phyloP scores from a whole-genome alignment of 371 early-diverging fungal genomes.

The Mortierella sp. region DNA sequence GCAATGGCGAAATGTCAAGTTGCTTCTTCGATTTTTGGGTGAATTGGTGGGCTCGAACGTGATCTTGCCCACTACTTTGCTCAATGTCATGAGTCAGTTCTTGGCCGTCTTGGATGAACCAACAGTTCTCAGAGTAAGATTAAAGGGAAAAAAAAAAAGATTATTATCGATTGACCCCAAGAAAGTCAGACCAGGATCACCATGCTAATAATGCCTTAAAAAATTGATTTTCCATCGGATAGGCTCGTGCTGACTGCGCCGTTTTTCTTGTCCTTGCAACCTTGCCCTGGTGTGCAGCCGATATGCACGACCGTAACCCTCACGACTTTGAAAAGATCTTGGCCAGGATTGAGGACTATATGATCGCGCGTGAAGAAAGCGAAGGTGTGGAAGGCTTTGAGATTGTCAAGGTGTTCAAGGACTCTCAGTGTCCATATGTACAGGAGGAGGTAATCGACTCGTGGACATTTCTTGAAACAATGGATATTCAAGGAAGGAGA shows the following conservation, averaged over 20 bases:
- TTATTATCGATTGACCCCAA: neutral
- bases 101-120: constrained; percentile 68
- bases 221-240: no score
- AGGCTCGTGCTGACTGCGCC: constrained; percentile 79
- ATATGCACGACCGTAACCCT: constrained; percentile 62
- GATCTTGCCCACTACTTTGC: constrained; percentile 71
- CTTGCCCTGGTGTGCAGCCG: constrained; percentile 73
- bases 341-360: constrained; percentile 68
- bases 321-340: constrained; percentile 70
- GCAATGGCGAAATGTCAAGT: constrained; percentile 79
- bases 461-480: neutral
- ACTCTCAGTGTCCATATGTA: constrained; percentile 57
- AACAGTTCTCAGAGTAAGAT: constrained; percentile 57
- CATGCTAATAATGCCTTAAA: neutral
- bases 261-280: constrained; percentile 77
- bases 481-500: constrained; percentile 3
- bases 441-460: constrained; percentile 64
- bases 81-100: constrained; percentile 69
- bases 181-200: neutral
- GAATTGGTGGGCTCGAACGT: constrained; percentile 84
- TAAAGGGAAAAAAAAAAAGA: neutral
- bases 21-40: constrained; percentile 83
- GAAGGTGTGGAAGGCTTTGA: constrained; percentile 55
- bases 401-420: constrained; percentile 65
- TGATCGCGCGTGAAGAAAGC: constrained; percentile 62